phyloP scores from a whole-genome alignment of 768 basidiomycete genomes.

The Daedaleopsis sinensis region DNA sequence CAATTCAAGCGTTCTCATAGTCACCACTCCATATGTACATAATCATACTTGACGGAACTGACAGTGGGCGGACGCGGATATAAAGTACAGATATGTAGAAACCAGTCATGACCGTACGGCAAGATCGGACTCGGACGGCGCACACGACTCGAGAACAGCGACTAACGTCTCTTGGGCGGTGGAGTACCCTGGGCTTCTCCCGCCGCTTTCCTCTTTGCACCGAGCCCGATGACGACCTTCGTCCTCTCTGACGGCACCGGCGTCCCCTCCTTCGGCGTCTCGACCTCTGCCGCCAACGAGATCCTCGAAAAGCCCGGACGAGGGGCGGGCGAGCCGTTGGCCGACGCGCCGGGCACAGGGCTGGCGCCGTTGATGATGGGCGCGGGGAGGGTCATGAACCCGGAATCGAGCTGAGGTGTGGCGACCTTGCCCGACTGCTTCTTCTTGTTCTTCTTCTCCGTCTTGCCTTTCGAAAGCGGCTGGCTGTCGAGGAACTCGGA shows the following conservation, averaged over 20 bases:
- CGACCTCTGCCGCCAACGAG: conserved; percentile 53
- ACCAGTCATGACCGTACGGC: too few relatives aligned
- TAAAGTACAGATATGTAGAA: conserved; percentile 6
- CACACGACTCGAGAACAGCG: not conserved
- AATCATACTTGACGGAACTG: too few relatives aligned
- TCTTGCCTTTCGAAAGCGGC: conserved; percentile 81
- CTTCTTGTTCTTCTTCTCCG: conserved; percentile 80
- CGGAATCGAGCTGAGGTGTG: conserved; percentile 51
- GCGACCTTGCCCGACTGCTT: conserved; percentile 63
- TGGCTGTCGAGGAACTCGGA: conserved; percentile 81
- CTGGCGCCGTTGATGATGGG: conserved; percentile 49
- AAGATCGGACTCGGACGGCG: not conserved
- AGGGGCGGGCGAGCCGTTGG: conserved; percentile 61
- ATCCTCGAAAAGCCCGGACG: conserved; percentile 81
- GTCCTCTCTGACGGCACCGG: conserved; percentile 66
- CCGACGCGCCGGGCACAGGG: conserved; percentile 30
- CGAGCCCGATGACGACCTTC: conserved; percentile 79
- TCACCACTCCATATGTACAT: too few relatives aligned
- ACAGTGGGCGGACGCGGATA: not conserved
- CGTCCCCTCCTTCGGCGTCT: conserved; percentile 48
- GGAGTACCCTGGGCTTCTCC: conserved; percentile 72
- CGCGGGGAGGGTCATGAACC: conserved; percentile 76
- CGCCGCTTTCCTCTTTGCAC: conserved; percentile 76
- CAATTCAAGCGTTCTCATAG: too few relatives aligned
- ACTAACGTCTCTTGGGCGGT: conserved; percentile 54